These are phyloP conservation scores for Lachnum nothofagi DNA, from an alignment of 2,329 filamentous ascomycete genomes.

Conservation along the genomic window DNA sequence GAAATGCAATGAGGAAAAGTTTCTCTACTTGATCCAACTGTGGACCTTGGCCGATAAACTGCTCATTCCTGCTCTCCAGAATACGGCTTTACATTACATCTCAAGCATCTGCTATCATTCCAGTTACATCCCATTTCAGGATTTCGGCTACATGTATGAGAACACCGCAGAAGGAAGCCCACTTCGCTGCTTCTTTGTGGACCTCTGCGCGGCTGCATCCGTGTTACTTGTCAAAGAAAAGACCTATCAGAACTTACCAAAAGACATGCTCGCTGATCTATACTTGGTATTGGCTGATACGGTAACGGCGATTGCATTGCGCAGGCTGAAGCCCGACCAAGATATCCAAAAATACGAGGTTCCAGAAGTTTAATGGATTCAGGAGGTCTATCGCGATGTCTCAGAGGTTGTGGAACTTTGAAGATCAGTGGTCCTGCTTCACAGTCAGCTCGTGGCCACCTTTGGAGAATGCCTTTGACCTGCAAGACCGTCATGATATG, in stretches of 20 bases:
- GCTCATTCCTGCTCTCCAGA: constrained; percentile 10
- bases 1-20: not conserved
- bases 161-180: constrained; percentile 38
- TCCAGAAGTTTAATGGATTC: not conserved
- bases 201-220: not conserved
- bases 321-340: not conserved
- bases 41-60: constrained; percentile 13
- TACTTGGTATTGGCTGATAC: not conserved
- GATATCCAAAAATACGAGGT: not conserved
- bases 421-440: no score
- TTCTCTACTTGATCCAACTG: not conserved
- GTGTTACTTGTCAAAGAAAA: not conserved
- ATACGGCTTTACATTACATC: constrained; percentile 41
- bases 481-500: no score
- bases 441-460: no score
- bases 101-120: constrained; percentile 37
- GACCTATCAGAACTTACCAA: not conserved
- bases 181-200: not conserved
- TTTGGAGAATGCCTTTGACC: no score
- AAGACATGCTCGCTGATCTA: not conserved
- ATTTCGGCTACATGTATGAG: not conserved
- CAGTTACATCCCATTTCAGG: not conserved
- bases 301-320: not conserved
- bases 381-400: no score
- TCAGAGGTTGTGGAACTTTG: no score